Evolutionary conservation across 495 filamentous ascomycete genomes (phyloP).

Genomic region (Penicillium longicatenatum): DNA sequence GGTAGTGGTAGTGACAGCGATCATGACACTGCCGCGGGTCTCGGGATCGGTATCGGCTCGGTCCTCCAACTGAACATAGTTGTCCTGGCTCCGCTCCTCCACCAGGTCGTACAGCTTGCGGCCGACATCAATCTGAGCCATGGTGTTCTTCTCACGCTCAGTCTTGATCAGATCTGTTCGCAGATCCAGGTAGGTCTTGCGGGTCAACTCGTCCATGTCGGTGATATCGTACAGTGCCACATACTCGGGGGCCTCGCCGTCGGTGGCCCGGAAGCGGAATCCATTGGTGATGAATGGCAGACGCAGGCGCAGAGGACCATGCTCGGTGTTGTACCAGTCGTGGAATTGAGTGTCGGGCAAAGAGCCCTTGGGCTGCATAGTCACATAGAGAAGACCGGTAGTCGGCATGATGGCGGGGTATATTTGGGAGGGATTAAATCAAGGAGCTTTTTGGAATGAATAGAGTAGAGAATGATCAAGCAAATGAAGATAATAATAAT

Average conservation of each 20-base stretch:
- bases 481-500: background rate
- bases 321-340: slow-evolving; percentile 91
- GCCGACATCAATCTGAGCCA: slow-evolving; percentile 72
- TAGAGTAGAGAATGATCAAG: background rate
- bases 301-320: slow-evolving; percentile 75
- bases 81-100: slow-evolving; percentile 48
- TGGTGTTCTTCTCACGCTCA: slow-evolving; percentile 71
- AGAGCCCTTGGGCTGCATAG: slow-evolving; percentile 68
- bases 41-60: slow-evolving; percentile 56
- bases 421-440: background rate
- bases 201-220: slow-evolving; percentile 66
- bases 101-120: slow-evolving; percentile 69
- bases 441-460: background rate
- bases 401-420: slow-evolving; percentile 37
- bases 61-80: slow-evolving; percentile 60
- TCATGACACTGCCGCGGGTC: slow-evolving; percentile 56
- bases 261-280: slow-evolving; percentile 72
- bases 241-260: slow-evolving; percentile 62
- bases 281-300: slow-evolving; percentile 74
- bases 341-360: slow-evolving; percentile 73
- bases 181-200: slow-evolving; percentile 65
- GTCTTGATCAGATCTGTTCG: slow-evolving; percentile 65
- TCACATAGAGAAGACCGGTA: slow-evolving; percentile 73
- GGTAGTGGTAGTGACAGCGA: slow-evolving; percentile 62
- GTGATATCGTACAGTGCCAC: slow-evolving; percentile 80